Conservation (phyloP, 2,329 filamentous ascomycete species). For the Trichoderma harzianum region DNA sequence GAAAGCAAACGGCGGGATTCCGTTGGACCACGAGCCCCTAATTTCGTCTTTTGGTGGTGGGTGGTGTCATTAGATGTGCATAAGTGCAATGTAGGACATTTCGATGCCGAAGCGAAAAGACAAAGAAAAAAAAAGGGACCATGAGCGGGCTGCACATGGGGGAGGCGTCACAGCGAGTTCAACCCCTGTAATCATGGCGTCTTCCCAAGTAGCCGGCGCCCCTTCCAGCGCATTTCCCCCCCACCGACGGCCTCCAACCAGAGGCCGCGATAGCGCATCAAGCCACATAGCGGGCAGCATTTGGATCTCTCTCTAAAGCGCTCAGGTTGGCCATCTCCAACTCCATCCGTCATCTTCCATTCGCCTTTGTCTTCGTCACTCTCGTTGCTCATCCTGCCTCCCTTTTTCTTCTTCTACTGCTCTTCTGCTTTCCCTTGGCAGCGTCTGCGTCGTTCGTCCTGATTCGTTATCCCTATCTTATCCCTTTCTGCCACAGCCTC, state of each 20-base stretch:
- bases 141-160: background rate
- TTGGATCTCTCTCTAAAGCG: background rate
- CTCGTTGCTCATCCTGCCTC: background rate
- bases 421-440: background rate
- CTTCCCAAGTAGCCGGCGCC: background rate
- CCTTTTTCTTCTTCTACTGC: background rate
- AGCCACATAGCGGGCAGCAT: conserved; percentile 1
- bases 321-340: background rate
- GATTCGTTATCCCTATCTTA: background rate
- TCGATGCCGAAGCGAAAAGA: background rate
- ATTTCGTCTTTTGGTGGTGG: background rate
- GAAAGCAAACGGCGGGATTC: background rate
- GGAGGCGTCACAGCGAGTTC: background rate
- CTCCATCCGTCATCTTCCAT: background rate
- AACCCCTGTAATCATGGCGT: conserved; percentile 4
- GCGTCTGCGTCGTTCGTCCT: background rate
- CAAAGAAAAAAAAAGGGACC: background rate
- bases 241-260: conserved; percentile 13
- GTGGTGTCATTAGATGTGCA: conserved; percentile 8
- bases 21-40: background rate
- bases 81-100: background rate
- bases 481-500: conserved; percentile 12
- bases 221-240: background rate
- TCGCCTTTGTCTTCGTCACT: background rate
- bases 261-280: background rate